Conservation (phyloP, 257 asterid genomes). For the Fraxinus excelsior region DNA sequence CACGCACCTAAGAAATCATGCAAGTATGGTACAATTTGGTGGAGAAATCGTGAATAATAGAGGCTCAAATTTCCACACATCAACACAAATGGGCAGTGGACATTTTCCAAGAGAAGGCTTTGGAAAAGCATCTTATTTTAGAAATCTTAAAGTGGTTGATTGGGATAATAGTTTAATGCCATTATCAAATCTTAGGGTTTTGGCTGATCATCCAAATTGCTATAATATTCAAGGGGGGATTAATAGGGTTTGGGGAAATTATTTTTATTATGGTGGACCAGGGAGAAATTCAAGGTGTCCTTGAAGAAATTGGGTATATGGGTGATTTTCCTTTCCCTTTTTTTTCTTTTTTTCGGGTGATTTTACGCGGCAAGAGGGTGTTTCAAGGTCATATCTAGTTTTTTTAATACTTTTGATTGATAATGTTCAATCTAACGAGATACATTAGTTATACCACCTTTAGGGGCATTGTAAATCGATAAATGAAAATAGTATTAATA, state of each 20-base stretch:
- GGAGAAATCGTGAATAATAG: constrained; percentile 53
- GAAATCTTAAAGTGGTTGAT: constrained; percentile 53
- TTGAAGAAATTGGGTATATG: constrained; percentile 19
- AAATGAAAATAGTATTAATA: constrained; percentile 9
- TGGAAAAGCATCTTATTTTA: constrained; percentile 56
- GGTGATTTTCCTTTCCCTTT: background rate
- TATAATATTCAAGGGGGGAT: constrained; percentile 52
- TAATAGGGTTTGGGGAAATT: constrained; percentile 55
- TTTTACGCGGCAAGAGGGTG: constrained; percentile 18
- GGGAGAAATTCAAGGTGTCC: constrained; percentile 55
- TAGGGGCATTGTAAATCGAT: constrained; percentile 50
- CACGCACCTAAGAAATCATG: constrained; percentile 51
- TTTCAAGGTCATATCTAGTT: constrained; percentile 22
- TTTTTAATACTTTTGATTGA: constrained; percentile 44
- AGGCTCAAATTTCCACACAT: constrained; percentile 40
- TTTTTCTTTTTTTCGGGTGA: constrained; percentile 4
- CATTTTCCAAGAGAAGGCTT: constrained; percentile 66
- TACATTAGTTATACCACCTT: constrained; percentile 36
- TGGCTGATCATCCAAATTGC: constrained; percentile 57
- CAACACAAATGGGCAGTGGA: constrained; percentile 67
- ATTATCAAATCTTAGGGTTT: constrained; percentile 47
- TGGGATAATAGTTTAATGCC: constrained; percentile 56
- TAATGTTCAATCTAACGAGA: constrained; percentile 34
- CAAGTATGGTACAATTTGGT: constrained; percentile 59
- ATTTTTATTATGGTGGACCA: constrained; percentile 66